phyloP scores from a whole-genome alignment of 768 basidiomycete species.

The Podaxis pistillaris region DNA sequence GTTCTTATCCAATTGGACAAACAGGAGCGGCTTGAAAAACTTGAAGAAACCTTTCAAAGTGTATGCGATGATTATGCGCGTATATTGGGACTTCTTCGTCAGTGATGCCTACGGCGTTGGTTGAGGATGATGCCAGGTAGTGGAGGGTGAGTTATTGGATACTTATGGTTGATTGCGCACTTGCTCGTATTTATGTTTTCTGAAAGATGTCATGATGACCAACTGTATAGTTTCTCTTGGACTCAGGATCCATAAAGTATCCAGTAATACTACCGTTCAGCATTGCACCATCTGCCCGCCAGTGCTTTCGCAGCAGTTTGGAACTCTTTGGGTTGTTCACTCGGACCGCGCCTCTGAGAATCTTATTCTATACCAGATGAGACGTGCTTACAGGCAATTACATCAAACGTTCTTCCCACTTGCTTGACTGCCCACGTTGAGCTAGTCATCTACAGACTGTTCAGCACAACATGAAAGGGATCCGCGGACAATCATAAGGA shows the following conservation, averaged over 20 bases:
- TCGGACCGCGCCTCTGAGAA: too few species aligned
- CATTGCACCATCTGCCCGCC: too few species aligned
- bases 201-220: background rate
- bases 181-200: background rate
- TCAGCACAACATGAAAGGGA: too few species aligned
- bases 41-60: constrained; percentile 90
- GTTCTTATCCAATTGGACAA: constrained; percentile 85
- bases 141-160: background rate
- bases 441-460: too few species aligned
- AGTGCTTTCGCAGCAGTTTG: too few species aligned
- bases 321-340: too few species aligned
- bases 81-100: constrained; percentile 57
- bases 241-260: background rate
- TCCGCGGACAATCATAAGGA: too few species aligned
- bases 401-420: too few species aligned
- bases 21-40: constrained; percentile 80
- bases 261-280: background rate
- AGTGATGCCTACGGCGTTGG: constrained; percentile 14
- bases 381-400: too few species aligned
- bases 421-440: too few species aligned
- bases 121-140: background rate
- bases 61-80: constrained; percentile 85
- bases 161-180: background rate
- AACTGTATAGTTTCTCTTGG: too few species aligned
- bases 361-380: too few species aligned